Conservation (phyloP, 2,329 filamentous ascomycete species). For the Penicillium psychrosexuale region DNA sequence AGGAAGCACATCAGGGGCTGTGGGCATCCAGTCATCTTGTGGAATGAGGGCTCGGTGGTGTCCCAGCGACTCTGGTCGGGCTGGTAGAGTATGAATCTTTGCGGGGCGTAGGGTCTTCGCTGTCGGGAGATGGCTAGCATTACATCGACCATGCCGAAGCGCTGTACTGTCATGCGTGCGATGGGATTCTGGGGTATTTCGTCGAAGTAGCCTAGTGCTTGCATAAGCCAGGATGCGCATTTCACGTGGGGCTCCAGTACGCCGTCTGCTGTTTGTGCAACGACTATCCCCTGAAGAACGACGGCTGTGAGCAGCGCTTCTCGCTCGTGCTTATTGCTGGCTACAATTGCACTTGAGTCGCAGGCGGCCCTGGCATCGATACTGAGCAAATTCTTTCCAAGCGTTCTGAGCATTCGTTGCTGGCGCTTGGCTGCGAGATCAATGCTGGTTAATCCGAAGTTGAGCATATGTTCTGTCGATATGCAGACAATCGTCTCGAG, state of each 20-base stretch:
- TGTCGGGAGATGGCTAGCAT: slow-evolving; percentile 26
- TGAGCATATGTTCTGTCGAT: slow-evolving; percentile 26
- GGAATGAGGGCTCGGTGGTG: slow-evolving; percentile 21
- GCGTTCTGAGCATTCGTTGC: slow-evolving; percentile 21
- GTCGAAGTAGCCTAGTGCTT: slow-evolving; percentile 16
- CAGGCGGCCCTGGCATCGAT: slow-evolving; percentile 1
- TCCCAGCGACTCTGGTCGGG: slow-evolving; percentile 20
- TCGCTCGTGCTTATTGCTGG: slow-evolving; percentile 8
- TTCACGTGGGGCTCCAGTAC: slow-evolving; percentile 23
- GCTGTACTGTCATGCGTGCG: slow-evolving; percentile 19
- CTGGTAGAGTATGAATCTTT: slow-evolving; percentile 16
- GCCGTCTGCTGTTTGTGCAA: slow-evolving; percentile 23
- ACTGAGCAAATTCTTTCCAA: slow-evolving; percentile 17
- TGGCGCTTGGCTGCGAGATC: slow-evolving; percentile 21
- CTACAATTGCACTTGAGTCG: slow-evolving; percentile 1
- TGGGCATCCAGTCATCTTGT: slow-evolving; percentile 26
- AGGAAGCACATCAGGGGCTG: slow-evolving; percentile 25
- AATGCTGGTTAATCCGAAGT: slow-evolving; percentile 21
- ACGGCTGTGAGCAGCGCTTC: slow-evolving; percentile 22
- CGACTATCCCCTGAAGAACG: slow-evolving; percentile 21
- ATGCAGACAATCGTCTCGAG: slow-evolving; percentile 25
- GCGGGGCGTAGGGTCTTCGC: slow-evolving; percentile 19
- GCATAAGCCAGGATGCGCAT: slow-evolving; percentile 24
- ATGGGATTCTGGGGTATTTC: slow-evolving; percentile 14
- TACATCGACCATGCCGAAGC: slow-evolving; percentile 25